phyloP scores from a whole-genome alignment of 2,329 filamentous ascomycete species.

The Xylaria sp. region DNA sequence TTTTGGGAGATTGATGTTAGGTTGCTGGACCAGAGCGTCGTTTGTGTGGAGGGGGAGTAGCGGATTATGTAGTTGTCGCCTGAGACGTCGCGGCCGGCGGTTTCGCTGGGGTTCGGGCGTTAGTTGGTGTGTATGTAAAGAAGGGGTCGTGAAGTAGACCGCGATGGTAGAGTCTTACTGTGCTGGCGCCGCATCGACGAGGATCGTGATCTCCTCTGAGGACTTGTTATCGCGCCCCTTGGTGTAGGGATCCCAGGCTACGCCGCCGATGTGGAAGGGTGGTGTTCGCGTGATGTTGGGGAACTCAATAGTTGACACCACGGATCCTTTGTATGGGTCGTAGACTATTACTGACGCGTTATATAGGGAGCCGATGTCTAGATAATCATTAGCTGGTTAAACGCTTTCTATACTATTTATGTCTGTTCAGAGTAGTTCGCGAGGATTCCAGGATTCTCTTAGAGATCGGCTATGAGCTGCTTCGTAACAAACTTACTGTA shows the following conservation, averaged over 20 bases:
- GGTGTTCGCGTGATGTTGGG: slow-evolving; percentile 40
- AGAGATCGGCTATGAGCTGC: not conserved
- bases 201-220: slow-evolving; percentile 41
- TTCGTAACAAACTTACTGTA: slow-evolving; percentile 21
- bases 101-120: slow-evolving; percentile 30
- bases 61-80: slow-evolving; percentile 47
- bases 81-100: slow-evolving; percentile 42
- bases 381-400: not conserved
- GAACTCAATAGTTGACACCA: slow-evolving; percentile 38
- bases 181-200: slow-evolving; percentile 43
- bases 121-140: not conserved
- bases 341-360: slow-evolving; percentile 44
- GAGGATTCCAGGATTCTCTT: not conserved
- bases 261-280: slow-evolving; percentile 43
- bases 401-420: not conserved
- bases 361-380: slow-evolving; percentile 42
- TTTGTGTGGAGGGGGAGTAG: slow-evolving; percentile 38
- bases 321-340: slow-evolving; percentile 41
- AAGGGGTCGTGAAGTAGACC: not conserved
- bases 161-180: slow-evolving; percentile 32
- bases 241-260: slow-evolving; percentile 42
- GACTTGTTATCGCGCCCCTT: not conserved
- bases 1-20: slow-evolving; percentile 40
- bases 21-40: slow-evolving; percentile 43
- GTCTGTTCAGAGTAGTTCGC: no score